A percentile compares a stretch with the other conserved stretches of the same genome.
Evolutionary conservation across 495 filamentous ascomycete species (phyloP).

Genomic region (Lasiosphaeris hirsuta): DNA sequence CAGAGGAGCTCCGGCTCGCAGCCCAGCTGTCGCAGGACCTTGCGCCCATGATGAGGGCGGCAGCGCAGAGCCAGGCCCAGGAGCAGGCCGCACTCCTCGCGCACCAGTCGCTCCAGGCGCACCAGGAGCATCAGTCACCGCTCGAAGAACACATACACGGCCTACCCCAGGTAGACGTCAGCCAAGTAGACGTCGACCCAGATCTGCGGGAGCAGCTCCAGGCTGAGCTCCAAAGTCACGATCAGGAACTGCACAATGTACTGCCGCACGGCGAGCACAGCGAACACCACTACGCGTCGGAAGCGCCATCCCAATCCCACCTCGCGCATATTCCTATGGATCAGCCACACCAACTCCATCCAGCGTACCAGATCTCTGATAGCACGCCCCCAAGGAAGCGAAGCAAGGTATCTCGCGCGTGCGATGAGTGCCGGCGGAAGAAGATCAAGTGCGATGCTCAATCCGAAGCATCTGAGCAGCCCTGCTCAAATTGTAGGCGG

Average conservation of each 20-base stretch:
- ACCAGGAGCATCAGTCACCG: conserved; percentile 12
- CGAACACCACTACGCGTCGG: conserved; percentile 19
- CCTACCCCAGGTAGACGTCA: conserved; percentile 14
- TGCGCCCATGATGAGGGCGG: conserved; percentile 28
- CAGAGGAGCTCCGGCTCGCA: conserved; percentile 50
- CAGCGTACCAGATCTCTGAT: conserved; percentile 38
- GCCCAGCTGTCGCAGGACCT: conserved; percentile 51
- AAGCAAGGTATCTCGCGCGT: conserved; percentile 89
- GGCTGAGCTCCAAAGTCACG: conserved; percentile 31
- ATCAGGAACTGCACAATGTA: conserved; percentile 19
- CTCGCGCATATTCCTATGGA: conserved; percentile 35
- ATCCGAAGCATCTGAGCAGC: conserved; percentile 71
- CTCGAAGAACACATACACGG: conserved; percentile 6
- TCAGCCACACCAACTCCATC: conserved; percentile 12
- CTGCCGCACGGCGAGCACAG: conserved; percentile 18
- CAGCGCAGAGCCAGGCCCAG: conserved; percentile 22
- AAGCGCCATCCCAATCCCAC: conserved; percentile 22
- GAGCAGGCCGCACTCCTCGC: conserved; percentile 1
- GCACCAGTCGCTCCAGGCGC: too few species aligned
- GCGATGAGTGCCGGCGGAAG: conserved; percentile 92
- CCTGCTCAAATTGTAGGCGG: conserved; percentile 83
- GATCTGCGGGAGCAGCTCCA: conserved; percentile 32
- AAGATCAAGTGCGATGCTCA: conserved; percentile 95
- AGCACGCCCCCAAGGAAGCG: conserved; percentile 72
- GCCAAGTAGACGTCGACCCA: conserved; percentile 17